Evolutionary conservation across 768 basidiomycete genomes (phyloP).

Genomic region (Auricularia sp.): DNA sequence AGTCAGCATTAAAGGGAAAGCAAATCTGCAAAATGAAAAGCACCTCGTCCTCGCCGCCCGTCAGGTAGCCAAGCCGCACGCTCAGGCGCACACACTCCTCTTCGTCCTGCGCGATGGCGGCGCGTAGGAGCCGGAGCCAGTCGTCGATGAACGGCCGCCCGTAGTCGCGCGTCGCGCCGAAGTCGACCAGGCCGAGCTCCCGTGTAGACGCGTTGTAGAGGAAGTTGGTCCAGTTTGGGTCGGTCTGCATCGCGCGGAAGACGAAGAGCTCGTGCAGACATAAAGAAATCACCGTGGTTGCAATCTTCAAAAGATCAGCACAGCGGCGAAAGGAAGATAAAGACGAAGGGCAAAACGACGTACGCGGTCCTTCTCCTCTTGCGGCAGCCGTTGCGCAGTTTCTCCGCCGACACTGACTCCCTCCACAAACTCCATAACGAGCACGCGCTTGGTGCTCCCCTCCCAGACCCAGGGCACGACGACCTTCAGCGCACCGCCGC

Average conservation of each 20-base stretch:
- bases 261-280: conserved; percentile 86
- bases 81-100: conserved; percentile 63
- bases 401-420: conserved; percentile 74
- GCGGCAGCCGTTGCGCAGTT: conserved; percentile 41
- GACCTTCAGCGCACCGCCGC: conserved; percentile 57
- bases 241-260: conserved; percentile 93
- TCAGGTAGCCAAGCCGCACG: conserved; percentile 77
- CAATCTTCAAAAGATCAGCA: conserved; percentile 41
- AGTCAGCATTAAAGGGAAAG: neutral
- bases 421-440: conserved; percentile 80
- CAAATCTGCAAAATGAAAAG: conserved; percentile 5
- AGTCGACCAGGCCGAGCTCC: conserved; percentile 84
- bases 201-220: conserved; percentile 64
- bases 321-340: neutral
- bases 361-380: conserved; percentile 66
- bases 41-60: conserved; percentile 78
- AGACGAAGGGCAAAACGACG: conserved; percentile 5
- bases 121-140: conserved; percentile 77
- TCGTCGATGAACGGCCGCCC: conserved; percentile 74
- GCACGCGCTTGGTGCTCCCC: conserved; percentile 66
- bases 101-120: conserved; percentile 62
- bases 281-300: conserved; percentile 66
- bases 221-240: conserved; percentile 98
- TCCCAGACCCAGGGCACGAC: conserved; percentile 82
- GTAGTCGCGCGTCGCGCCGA: conserved; percentile 89